Percentiles rank a stretch among this genome's conserved stretches.
Conservation (phyloP, 164 flowering plant species). For the Stephania japonica region DNA sequence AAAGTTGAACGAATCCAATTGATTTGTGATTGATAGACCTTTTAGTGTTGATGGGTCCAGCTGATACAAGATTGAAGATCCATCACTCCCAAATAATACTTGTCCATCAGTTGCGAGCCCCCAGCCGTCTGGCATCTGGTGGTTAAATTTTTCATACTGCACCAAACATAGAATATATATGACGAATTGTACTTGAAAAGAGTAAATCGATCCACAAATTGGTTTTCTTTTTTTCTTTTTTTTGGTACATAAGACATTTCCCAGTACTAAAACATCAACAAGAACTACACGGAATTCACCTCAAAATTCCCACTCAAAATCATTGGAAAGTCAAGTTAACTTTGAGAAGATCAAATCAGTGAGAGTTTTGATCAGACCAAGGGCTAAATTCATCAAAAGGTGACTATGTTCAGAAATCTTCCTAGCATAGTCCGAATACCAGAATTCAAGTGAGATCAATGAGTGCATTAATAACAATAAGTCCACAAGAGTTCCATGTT, state of each 20-base stretch:
- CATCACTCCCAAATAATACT: slow-evolving; percentile 92
- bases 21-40: slow-evolving; percentile 41
- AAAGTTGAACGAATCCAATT: neutral
- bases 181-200: neutral
- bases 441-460: too few relatives aligned
- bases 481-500: neutral
- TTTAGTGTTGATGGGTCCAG: slow-evolving; percentile 60
- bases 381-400: too few relatives aligned
- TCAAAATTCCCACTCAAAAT: neutral
- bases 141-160: slow-evolving; percentile 62
- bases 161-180: slow-evolving; percentile 10
- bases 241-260: too few relatives aligned
- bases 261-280: too few relatives aligned
- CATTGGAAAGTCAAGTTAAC: neutral
- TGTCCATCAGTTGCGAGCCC: slow-evolving; percentile 97
- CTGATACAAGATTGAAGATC: slow-evolving; percentile 74
- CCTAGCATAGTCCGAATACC: too few relatives aligned
- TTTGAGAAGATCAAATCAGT: neutral
- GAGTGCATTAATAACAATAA: too few relatives aligned
- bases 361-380: neutral
- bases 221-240: neutral
- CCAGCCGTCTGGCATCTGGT: slow-evolving; percentile 96
- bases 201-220: neutral
- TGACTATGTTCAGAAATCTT: too few relatives aligned
- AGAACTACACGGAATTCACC: too few relatives aligned